These are phyloP conservation scores for Nemania sp. DNA, from an alignment of 2,329 filamentous ascomycete species.

Conservation along the genomic window DNA sequence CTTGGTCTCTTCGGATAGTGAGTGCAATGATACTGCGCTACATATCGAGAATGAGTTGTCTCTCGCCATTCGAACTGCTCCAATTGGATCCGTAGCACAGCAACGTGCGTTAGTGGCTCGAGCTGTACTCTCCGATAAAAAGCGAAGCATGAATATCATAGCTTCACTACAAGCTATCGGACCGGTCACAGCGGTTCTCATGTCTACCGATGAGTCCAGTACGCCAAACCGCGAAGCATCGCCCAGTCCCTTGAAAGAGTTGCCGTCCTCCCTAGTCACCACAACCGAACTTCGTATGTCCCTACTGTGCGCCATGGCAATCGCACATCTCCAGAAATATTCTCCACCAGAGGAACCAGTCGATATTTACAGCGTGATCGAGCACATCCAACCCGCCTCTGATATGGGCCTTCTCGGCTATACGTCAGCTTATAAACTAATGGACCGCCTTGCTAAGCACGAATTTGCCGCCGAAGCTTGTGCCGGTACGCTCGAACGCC, in stretches of 20 bases:
- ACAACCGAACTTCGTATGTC: conserved; percentile 67
- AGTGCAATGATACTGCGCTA: conserved; percentile 55
- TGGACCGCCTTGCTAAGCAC: conserved; percentile 65
- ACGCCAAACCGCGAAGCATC: conserved; percentile 31
- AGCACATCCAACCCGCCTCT: conserved; percentile 56
- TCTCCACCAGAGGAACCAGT: conserved; percentile 58
- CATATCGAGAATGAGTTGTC: conserved; percentile 64
- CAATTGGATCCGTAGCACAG: conserved; percentile 79
- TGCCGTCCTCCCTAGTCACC: conserved; percentile 57
- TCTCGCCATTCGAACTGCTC: conserved; percentile 78
- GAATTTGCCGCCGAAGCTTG: conserved; percentile 61
- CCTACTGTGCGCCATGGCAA: conserved; percentile 69
- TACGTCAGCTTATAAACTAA: conserved; percentile 68
- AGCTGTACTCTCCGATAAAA: conserved; percentile 66
- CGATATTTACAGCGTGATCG: conserved; percentile 63
- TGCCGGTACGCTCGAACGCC: conserved; percentile 63
- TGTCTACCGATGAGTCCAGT: conserved; percentile 41
- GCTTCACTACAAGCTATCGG: conserved; percentile 66
- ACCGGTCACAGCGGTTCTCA: conserved; percentile 54
- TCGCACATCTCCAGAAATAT: conserved; percentile 66
- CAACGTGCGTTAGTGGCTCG: conserved; percentile 70
- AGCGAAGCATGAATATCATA: conserved; percentile 67
- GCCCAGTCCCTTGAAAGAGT: conserved; percentile 60
- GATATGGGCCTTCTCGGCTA: conserved; percentile 69
- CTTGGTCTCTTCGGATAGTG: conserved; percentile 66